Percentiles rank a stretch among this genome's conserved stretches.
phyloP scores from a whole-genome alignment of 2,329 filamentous ascomycete genomes.

The Cladosporium sp. region DNA sequence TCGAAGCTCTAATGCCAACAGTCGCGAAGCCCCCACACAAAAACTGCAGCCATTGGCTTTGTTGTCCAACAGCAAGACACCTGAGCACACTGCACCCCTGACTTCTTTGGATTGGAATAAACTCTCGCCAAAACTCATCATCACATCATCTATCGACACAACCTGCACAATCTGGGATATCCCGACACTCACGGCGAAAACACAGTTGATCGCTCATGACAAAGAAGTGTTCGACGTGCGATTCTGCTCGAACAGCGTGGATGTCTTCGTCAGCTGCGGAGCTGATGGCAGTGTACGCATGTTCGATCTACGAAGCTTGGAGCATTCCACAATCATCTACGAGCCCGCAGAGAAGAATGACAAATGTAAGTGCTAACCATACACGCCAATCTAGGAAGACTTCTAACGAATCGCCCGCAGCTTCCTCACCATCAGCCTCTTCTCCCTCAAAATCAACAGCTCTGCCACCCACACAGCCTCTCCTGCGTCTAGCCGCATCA shows the following conservation, averaged over 20 bases:
- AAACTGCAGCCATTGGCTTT: conserved; percentile 92
- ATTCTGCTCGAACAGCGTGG: conserved; percentile 97
- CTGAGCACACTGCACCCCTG: conserved; percentile 93
- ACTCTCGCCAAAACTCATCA: conserved; percentile 93
- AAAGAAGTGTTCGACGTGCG: conserved; percentile 98
- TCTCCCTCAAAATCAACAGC: conserved; percentile 68
- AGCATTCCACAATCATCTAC: conserved; percentile 99
- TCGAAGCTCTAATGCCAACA: conserved; percentile 62
- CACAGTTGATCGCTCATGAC: conserved; percentile 95
- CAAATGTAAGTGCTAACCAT: conserved; percentile 40
- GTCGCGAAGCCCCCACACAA: conserved; percentile 60
- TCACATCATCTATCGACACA: conserved; percentile 97
- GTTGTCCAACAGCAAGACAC: conserved; percentile 96
- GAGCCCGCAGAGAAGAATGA: conserved; percentile 86
- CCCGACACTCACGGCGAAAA: conserved; percentile 94
- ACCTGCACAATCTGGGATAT: conserved; percentile 99
- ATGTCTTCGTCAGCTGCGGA: conserved; percentile 96
- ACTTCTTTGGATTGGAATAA: conserved; percentile 99
- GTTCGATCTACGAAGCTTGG: conserved; percentile 94
- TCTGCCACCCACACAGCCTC: conserved; percentile 63
- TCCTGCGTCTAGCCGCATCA: conserved; percentile 81
- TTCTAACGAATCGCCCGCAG: not conserved
- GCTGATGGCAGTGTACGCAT: conserved; percentile 97
- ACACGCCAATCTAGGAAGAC: not conserved
- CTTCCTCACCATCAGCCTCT: conserved; percentile 53